Evolutionary conservation across 2,329 filamentous ascomycete genomes (phyloP).

Genomic region (Nannizziopsis arthrosporioides): DNA sequence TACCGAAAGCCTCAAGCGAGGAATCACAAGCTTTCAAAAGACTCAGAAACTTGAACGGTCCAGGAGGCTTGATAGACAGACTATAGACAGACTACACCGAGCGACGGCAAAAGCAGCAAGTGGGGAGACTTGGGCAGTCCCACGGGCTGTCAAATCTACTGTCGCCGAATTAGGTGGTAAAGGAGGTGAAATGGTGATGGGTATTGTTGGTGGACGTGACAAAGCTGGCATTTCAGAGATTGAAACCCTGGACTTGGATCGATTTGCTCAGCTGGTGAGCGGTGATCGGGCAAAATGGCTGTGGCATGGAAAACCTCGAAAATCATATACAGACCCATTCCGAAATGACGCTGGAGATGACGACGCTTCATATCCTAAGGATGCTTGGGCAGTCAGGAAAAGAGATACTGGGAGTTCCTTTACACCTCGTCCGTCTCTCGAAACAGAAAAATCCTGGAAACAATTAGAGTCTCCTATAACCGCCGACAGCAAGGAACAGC

Average conservation of each 20-base stretch:
- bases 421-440: conserved; percentile 20
- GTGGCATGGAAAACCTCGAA: conserved; percentile 80
- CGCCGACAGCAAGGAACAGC: conserved; percentile 33
- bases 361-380: conserved; percentile 35
- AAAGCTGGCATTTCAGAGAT: conserved; percentile 85
- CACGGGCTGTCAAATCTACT: conserved; percentile 86
- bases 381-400: conserved; percentile 34
- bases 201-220: conserved; percentile 78
- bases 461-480: conserved; percentile 19
- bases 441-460: conserved; percentile 24
- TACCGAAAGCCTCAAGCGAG: conserved; percentile 65
- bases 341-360: conserved; percentile 24
- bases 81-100: conserved; percentile 66
- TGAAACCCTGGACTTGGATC: conserved; percentile 81
- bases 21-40: conserved; percentile 82
- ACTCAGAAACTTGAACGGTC: conserved; percentile 68
- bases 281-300: conserved; percentile 86
- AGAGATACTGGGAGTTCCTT: conserved; percentile 30
- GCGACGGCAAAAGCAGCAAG: conserved; percentile 83
- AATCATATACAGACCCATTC: conserved; percentile 36
- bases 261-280: conserved; percentile 63
- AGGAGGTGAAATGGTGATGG: conserved; percentile 85
- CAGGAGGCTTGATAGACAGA: conserved; percentile 69
- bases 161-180: conserved; percentile 89
- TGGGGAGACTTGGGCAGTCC: conserved; percentile 83